A percentile compares a stretch with the other conserved stretches of the same genome.
Evolutionary conservation across 306 rosid genomes (phyloP).

Genomic region (Begonia fuchsioides): DNA sequence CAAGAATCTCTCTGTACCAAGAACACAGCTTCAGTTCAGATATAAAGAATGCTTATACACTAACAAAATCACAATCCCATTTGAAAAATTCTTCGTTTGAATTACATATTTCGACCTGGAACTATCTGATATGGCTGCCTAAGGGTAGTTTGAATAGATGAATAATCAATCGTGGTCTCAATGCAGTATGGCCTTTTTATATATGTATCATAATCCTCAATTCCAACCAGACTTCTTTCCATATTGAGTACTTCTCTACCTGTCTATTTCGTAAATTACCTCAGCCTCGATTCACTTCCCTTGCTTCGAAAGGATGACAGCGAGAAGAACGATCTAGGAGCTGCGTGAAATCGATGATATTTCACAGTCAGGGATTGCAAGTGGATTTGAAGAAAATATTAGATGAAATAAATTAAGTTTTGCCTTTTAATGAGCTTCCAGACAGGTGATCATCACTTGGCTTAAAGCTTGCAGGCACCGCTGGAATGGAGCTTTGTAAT

Average conservation of each 20-base stretch:
- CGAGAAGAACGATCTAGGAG: constrained; percentile 82
- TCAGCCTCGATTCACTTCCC: constrained; percentile 69
- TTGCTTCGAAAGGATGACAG: constrained; percentile 87
- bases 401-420: too few relatives aligned
- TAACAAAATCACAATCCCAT: neutral
- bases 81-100: neutral
- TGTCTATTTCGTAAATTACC: constrained; percentile 18
- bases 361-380: constrained; percentile 7
- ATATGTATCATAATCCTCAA: too few relatives aligned
- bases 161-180: too few relatives aligned
- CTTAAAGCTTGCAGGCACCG: constrained; percentile 81
- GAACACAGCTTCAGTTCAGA: neutral
- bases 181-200: too few relatives aligned
- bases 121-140: too few relatives aligned
- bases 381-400: neutral
- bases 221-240: too few relatives aligned
- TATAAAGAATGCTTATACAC: neutral
- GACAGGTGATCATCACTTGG: constrained; percentile 84
- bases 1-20: neutral
- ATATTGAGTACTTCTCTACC: too few relatives aligned
- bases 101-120: too few relatives aligned
- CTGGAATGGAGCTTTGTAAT: constrained; percentile 82
- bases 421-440: constrained; percentile 94
- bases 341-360: constrained; percentile 26
- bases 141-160: too few relatives aligned